Base-by-base conservation (phyloP, 2,329 filamentous ascomycete genomes). In the Pseudocercospora fijiensis region DNA sequence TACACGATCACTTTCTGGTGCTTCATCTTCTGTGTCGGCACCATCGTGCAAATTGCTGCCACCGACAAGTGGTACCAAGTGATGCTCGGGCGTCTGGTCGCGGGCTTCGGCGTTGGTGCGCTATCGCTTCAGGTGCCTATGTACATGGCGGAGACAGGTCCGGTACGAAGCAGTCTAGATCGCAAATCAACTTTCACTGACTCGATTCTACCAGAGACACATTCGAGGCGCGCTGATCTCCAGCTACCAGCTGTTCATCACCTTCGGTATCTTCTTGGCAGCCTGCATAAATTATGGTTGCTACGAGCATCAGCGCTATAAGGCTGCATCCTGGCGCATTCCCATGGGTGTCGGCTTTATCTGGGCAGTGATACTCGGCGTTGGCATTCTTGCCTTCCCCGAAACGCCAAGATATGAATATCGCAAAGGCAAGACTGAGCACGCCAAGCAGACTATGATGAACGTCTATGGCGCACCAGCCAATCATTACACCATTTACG, bases 231-330 rank as follows among this genome's bases (percentile, higher is more conserved):
- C 86, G 9, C 79, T 89, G 24, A 83, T 90, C 27, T 82, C 84
- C 2, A 84, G 82, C 59, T 90, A 90, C 75, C 88, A 67, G 57
- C 82, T 90, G 2, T 85, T 89, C 73, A 87, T 90, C 72, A 90
- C 87, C 0, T 79, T 89, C 27, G 88, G 88, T 57, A 89, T 90
- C 73, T 86, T 80, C 60, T 72, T 79, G 24, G 65, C 65, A 37
- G 77, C 77, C 64, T 76, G 77, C 70, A 79, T 82, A 73, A 88
- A 89, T 73, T 89, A 79, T 72, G 86, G 86, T 7, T 89, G 86
- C 8, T 78, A 85, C 67, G 76, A 74, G 3, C 78, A 79, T 53
- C 65, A 65, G 45, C 49, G 61, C 27, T 26, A 60, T 1, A 79
- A 76, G 67, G 82, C 82, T 22, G 80, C 81, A 3, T 82, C 86